These are phyloP conservation scores for Suillus lakei DNA, from an alignment of 768 basidiomycete species.

Conservation along the genomic window DNA sequence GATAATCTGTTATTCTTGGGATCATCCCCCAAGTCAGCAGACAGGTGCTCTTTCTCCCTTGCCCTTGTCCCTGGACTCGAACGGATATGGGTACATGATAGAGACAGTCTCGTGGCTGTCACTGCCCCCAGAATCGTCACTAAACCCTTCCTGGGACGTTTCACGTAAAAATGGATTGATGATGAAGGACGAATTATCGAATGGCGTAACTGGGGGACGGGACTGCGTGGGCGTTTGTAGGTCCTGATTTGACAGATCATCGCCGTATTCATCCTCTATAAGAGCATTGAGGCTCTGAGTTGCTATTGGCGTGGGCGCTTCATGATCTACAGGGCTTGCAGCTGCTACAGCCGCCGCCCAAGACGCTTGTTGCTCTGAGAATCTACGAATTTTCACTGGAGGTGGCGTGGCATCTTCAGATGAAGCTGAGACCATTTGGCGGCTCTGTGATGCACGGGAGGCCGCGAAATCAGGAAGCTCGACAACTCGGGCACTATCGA, in stretches of 20 bases:
- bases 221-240: slow-evolving; percentile 5
- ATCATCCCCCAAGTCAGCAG: not conserved
- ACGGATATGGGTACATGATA: not conserved
- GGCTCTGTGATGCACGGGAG: not conserved
- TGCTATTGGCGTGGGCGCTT: not conserved
- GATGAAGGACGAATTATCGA: not conserved
- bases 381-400: not conserved
- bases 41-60: not conserved
- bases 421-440: not conserved
- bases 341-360: slow-evolving; percentile 10
- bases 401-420: not conserved
- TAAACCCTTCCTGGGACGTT: not conserved
- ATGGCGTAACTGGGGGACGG: not conserved
- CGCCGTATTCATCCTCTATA: not conserved
- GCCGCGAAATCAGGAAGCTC: not conserved
- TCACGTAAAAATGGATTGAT: slow-evolving; percentile 8
- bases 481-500: not conserved
- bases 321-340: slow-evolving; percentile 6
- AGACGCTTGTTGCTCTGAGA: slow-evolving; percentile 5
- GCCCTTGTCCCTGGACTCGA: not conserved
- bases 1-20: slow-evolving; percentile 11
- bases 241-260: not conserved
- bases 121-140: not conserved
- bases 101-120: slow-evolving; percentile 6
- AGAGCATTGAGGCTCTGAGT: not conserved